Percentiles rank a stretch among this genome's conserved stretches.
phyloP scores from a whole-genome alignment of 129 eudicot genomes.

The Artemisia argyi region DNA sequence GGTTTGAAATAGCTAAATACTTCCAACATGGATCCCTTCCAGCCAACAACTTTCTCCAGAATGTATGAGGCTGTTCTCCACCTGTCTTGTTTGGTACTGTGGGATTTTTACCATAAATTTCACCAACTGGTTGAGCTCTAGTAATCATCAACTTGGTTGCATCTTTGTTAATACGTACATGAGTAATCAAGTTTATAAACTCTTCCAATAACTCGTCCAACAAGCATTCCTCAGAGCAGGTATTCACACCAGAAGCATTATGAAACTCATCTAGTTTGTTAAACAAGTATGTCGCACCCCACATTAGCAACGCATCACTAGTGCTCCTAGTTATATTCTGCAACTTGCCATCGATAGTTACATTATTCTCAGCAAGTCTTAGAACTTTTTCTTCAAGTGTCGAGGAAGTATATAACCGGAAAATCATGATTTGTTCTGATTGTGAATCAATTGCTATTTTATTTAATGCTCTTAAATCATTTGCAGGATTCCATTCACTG shows the following conservation, averaged over 20 bases:
- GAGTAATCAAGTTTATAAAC: slow-evolving; percentile 44
- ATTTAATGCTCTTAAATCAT: slow-evolving; percentile 71
- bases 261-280: slow-evolving; percentile 64
- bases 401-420: slow-evolving; percentile 69
- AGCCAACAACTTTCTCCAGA: slow-evolving; percentile 74
- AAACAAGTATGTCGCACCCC: slow-evolving; percentile 77
- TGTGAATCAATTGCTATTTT: slow-evolving; percentile 59
- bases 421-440: slow-evolving; percentile 51
- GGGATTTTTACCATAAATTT: slow-evolving; percentile 37
- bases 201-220: slow-evolving; percentile 47
- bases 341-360: slow-evolving; percentile 45
- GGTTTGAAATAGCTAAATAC: slow-evolving; percentile 40
- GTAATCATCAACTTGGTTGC: slow-evolving; percentile 34
- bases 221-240: slow-evolving; percentile 32
- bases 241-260: slow-evolving; percentile 24
- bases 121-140: slow-evolving; percentile 45
- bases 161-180: slow-evolving; percentile 17
- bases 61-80: slow-evolving; percentile 53
- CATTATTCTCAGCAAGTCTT: slow-evolving; percentile 52
- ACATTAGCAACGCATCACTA: slow-evolving; percentile 54
- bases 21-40: slow-evolving; percentile 71
- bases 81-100: slow-evolving; percentile 53
- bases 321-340: slow-evolving; percentile 47
- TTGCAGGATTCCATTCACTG: slow-evolving; percentile 86
- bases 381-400: slow-evolving; percentile 81